phyloP scores from a whole-genome alignment of 83 land plant genomes.

The Isoetes engelmannii region DNA sequence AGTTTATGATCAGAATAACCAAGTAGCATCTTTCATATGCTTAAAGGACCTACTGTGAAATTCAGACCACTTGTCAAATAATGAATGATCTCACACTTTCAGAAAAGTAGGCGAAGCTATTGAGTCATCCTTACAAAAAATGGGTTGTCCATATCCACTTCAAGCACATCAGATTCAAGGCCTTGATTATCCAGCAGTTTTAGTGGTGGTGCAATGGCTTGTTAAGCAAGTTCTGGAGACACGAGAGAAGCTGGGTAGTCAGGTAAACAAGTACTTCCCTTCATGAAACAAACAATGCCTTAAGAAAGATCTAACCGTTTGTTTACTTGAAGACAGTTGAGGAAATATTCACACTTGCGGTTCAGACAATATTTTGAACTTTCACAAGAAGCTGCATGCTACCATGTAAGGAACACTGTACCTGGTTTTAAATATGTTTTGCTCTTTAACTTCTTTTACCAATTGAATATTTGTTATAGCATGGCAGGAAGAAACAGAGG shows the following conservation, averaged over 20 bases:
- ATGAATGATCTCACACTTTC: background rate
- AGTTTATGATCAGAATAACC: too few relatives aligned
- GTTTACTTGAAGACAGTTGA: background rate
- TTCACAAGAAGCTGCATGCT: background rate
- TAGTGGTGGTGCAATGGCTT: conserved; percentile 49
- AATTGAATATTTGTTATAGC: background rate
- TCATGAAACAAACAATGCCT: background rate
- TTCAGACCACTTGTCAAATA: background rate
- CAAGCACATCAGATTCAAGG: conserved; percentile 56
- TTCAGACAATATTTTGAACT: background rate
- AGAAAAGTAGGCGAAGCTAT: conserved; percentile 49
- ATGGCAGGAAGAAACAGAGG: background rate
- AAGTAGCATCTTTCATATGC: too few relatives aligned
- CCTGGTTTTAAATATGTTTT: background rate
- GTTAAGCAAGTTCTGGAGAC: conserved; percentile 37
- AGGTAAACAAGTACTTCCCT: conserved; percentile 23
- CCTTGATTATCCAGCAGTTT: conserved; percentile 45
- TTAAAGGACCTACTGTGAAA: too few relatives aligned
- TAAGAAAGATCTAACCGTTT: background rate
- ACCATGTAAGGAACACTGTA: background rate
- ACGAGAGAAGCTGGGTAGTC: conserved; percentile 27
- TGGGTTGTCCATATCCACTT: conserved; percentile 48
- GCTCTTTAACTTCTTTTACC: background rate
- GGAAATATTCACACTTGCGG: background rate
- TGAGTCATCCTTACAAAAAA: conserved; percentile 33